Evolutionary conservation across 768 basidiomycete genomes (phyloP).

Genomic region (Naganishia friedmannii): DNA sequence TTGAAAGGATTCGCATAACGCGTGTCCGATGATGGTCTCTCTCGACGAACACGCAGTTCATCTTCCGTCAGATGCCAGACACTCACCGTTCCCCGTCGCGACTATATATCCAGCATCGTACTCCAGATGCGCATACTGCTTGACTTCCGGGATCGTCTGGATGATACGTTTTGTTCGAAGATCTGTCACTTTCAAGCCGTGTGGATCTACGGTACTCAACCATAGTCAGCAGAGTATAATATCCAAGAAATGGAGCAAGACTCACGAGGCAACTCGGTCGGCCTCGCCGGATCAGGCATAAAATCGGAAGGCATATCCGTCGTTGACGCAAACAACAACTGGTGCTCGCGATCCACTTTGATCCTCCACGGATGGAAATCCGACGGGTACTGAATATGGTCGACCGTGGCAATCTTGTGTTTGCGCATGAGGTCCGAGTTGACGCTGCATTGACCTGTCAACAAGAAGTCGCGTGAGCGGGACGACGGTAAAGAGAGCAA

Average conservation of each 20-base stretch:
- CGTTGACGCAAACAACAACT: slow-evolving; percentile 16
- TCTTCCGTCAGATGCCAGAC: too few species aligned
- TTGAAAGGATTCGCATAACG: too few species aligned
- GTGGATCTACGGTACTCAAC: background rate
- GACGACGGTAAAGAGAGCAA: background rate
- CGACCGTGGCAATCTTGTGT: background rate
- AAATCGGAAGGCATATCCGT: background rate
- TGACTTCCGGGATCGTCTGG: slow-evolving; percentile 12
- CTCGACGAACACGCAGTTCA: too few species aligned
- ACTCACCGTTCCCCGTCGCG: background rate
- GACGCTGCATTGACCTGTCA: background rate
- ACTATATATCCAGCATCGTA: slow-evolving; percentile 21
- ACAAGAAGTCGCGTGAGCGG: background rate
- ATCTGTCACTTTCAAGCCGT: slow-evolving; percentile 5
- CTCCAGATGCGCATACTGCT: slow-evolving; percentile 22
- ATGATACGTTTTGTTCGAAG: background rate
- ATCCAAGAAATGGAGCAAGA: background rate
- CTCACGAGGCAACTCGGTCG: background rate
- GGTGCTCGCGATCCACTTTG: slow-evolving; percentile 13
- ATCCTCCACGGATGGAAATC: slow-evolving; percentile 23
- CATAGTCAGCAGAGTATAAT: background rate
- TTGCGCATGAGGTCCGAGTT: background rate
- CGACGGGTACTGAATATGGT: background rate
- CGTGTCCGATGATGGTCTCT: too few species aligned
- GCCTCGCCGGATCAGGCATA: background rate